Evolutionary conservation across 805 yeast genomes (phyloP), one percentile per base, ranked within the genome.

Genomic region (Naumovozyma dairenensis): DNA sequence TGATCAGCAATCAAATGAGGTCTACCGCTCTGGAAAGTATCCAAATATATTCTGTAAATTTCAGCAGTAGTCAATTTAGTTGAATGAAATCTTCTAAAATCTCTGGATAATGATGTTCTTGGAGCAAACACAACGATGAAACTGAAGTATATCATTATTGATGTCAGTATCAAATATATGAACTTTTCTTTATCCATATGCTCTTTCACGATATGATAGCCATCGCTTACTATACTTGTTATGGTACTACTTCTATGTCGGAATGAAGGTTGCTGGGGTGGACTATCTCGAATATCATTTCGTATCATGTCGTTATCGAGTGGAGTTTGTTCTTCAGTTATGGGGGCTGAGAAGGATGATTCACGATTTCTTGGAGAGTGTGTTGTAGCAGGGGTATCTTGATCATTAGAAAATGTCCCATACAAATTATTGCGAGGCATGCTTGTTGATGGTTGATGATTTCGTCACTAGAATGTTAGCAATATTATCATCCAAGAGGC

Each of bases 41-140:
- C 60, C 32, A 82, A 50, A 43, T 69, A 77, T 14, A 73, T 55
- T 21, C 95, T 64, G 44, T 80, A 76, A 20, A 80, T 67, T 42
- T 86, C 96, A 7, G 74, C 68, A 35, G 67, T 68, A 2, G 94
- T 77, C 31, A 83, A 51, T 34, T 63, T 69, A 22, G 75, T 67
- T 21, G 78, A 76, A 56, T 84, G 83, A 43, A 83, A 55, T 32
- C 95, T 61, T 46, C 89, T 69, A 47, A 81, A 73, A 55, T 87
- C 96, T 43, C 94, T 63, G 32, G 80, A 74, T 14, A 84, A 61
- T 2, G 94, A 82, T 1, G 96, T 83, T 37, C 95, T 58, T 2
- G 95, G 96, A 12, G 85, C 63, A 52, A 86, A 86, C 0, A 79
- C 72, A 32, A 83, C 62, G 26, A 81, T 72, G 50, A 81, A 74